Base-by-base conservation (phyloP, 495 filamentous ascomycete species). In the Cladorrhinum samala region DNA sequence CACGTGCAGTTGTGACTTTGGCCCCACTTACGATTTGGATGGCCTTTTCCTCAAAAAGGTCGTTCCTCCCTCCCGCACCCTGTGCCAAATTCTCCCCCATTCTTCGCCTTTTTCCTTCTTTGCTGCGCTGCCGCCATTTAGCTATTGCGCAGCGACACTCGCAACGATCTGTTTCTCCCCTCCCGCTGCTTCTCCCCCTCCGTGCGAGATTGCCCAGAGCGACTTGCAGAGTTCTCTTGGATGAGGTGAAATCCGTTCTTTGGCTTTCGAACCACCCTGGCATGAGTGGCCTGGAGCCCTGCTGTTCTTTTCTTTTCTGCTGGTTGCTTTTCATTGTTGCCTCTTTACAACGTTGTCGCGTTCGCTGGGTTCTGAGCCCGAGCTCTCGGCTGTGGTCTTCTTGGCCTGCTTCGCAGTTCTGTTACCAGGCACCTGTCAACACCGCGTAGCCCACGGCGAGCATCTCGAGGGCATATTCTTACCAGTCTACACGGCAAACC, bases 21-120 rank as follows among this genome's bases (percentile, higher is more conserved):
- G 41, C 45, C 54, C 50, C 64, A 60, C 57, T 52, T 14, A 17
- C 9, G 50, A 53, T 53, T 43, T 44, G 27, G 46, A 9, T 20
- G 21, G 19, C 46, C 39, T 38, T 65, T 64, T 48, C 56, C 64
- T 65, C 57, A 67, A 67, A 67, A 65, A 51, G 52, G 58, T 50
- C 42, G n/a, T 43, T 38, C 50, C 48, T 59, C 60, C 63, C 57
- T 45, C 57, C 57, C 49, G 24, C 46, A 20, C 30, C n/a, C 27
- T 20, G 2, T 21, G 42, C 27, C 39, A 36, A 41, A 33, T 58
- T 54, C 50, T 55, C 50, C 50, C 39, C 56, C 53, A 30, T 46
- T 30, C 47, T 40, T 52, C 44, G 14, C 19, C 36, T 21, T 40
- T 53, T 48, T 40, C 17, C 37, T 14, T 24, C 30, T 14, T 58